Conservation (phyloP, 129 eudicot species). For the Chrysanthemum seticuspe region DNA sequence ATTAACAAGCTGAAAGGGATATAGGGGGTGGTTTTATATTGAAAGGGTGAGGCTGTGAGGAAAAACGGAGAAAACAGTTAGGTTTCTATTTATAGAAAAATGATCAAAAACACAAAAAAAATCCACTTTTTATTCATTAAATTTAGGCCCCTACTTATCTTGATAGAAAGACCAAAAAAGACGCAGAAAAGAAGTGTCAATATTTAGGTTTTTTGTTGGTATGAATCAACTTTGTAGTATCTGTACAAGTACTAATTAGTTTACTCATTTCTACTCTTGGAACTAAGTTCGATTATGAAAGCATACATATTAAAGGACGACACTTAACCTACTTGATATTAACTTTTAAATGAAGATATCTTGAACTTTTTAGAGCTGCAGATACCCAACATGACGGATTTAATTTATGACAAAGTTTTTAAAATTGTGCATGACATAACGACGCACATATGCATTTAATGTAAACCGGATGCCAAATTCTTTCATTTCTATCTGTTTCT, state of each 20-base stretch:
- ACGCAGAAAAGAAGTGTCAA: no score
- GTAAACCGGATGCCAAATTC: neutral
- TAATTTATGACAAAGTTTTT: no score
- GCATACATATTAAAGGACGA: neutral
- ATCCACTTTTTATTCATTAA: constrained; percentile 11
- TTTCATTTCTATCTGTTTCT: neutral
- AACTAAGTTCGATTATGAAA: neutral
- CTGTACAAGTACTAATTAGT: neutral
- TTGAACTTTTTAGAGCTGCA: neutral
- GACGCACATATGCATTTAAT: neutral
- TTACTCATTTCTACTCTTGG: neutral
- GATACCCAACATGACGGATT: neutral
- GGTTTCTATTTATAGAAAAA: constrained; percentile 23
- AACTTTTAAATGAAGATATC: neutral
- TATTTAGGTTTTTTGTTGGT: no score
- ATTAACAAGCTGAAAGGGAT: constrained; percentile 5
- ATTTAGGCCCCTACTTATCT: constrained; percentile 16
- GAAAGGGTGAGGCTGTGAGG: constrained; percentile 27
- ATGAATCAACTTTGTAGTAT: neutral
- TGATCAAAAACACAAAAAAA: neutral
- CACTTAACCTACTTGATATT: neutral
- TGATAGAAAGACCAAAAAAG: neutral
- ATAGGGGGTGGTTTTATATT: constrained; percentile 10
- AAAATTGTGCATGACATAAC: neutral
- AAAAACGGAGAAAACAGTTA: constrained; percentile 29